These are phyloP conservation scores for Neofusicoccum parvum DNA, from an alignment of 2,329 filamentous ascomycete genomes.

Conservation along the genomic window DNA sequence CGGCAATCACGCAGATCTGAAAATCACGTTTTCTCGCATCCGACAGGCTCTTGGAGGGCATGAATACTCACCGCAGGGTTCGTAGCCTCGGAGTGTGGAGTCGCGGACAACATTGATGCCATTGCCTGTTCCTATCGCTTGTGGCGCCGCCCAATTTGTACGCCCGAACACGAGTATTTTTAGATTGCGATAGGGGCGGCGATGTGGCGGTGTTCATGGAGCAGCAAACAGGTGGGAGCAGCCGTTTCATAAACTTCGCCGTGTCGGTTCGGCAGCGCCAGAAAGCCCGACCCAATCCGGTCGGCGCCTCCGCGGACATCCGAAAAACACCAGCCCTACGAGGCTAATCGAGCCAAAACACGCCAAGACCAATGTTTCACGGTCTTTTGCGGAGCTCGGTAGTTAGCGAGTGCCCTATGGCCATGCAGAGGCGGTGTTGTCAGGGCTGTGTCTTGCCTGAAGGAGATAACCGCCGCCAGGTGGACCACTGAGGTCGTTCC, in stretches of 20 bases:
- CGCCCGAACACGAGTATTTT: constrained; percentile 12
- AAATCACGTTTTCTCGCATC: neutral
- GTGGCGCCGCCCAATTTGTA: constrained; percentile 15
- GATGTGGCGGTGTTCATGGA: constrained; percentile 8
- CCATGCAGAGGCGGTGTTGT: neutral
- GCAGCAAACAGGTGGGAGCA: neutral
- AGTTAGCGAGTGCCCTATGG: neutral
- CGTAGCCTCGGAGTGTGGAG: constrained; percentile 3
- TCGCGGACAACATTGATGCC: constrained; percentile 7
- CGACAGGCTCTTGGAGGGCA: neutral
- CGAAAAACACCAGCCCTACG: constrained; percentile 6
- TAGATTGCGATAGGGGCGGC: neutral
- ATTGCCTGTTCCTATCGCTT: neutral
- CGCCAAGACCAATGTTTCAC: neutral
- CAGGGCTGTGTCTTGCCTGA: neutral
- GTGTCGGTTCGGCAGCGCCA: neutral
- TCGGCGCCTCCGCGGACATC: neutral
- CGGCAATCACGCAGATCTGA: neutral
- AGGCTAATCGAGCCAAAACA: neutral
- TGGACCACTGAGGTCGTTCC: neutral
- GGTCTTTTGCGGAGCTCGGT: neutral
- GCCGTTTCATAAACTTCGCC: constrained; percentile 2
- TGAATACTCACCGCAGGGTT: constrained; percentile 7
- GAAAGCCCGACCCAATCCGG: neutral
- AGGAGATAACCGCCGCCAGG: neutral